Percentiles rank a stretch among this genome's conserved stretches.
phyloP scores from a whole-genome alignment of 129 eudicot species.

The Kitagawia praeruptora region DNA sequence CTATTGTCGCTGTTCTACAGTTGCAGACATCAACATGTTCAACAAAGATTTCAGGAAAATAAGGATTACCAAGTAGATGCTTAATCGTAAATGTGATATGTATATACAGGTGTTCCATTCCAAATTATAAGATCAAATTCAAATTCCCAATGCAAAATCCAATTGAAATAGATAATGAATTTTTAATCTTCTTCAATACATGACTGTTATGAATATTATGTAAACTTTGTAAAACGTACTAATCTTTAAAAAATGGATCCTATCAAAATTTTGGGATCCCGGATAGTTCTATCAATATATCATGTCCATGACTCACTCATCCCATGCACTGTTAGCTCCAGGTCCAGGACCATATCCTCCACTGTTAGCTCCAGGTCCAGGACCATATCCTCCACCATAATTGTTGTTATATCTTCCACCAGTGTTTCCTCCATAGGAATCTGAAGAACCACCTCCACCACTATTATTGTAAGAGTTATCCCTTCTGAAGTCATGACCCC shows the following conservation, averaged over 20 bases:
- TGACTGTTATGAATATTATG: background rate
- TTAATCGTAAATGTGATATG: background rate
- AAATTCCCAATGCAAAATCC: background rate
- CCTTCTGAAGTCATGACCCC: conserved; percentile 47
- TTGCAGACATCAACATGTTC: background rate
- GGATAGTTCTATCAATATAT: background rate
- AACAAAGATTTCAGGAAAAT: background rate
- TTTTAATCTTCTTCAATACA: background rate
- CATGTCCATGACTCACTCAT: conserved; percentile 4
- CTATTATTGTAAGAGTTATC: conserved; percentile 17
- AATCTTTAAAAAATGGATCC: conserved; percentile 5
- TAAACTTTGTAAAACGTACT: background rate
- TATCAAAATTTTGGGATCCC: background rate
- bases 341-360: conserved; percentile 7
- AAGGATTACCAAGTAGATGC: background rate
- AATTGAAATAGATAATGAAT: background rate
- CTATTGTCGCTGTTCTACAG: background rate
- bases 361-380: background rate
- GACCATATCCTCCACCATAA: conserved; percentile 20
- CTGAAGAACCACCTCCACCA: conserved; percentile 24
- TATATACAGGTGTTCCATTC: background rate
- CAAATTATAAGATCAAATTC: background rate
- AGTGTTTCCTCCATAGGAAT: conserved; percentile 26
- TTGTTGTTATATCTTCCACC: conserved; percentile 14
- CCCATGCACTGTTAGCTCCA: conserved; percentile 30